Conservation (phyloP, 129 eudicot genomes). For the Heracleum sosnowskyi region DNA sequence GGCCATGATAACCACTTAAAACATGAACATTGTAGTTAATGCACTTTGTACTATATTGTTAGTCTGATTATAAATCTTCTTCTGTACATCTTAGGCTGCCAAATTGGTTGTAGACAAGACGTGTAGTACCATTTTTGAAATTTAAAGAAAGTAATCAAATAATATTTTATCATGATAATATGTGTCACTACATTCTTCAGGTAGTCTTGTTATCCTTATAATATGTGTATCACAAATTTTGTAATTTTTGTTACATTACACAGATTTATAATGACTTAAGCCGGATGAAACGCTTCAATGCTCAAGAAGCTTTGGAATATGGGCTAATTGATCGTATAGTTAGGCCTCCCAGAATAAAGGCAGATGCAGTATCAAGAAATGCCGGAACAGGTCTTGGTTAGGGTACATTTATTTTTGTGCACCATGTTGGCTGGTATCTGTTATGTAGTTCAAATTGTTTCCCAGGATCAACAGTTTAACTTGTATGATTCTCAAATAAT, state of each 20-base stretch:
- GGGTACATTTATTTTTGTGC: slow-evolving; percentile 10
- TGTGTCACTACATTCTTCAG: background rate
- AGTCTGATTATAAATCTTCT: background rate
- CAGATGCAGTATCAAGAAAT: slow-evolving; percentile 29
- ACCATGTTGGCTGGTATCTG: background rate
- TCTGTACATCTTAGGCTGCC: background rate
- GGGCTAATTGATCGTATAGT: slow-evolving; percentile 46
- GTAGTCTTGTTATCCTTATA: background rate
- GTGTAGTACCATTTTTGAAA: background rate
- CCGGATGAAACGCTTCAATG: slow-evolving; percentile 26
- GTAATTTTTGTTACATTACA: background rate
- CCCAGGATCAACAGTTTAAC: background rate
- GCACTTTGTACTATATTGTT: background rate
- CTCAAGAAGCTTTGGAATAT: slow-evolving; percentile 45
- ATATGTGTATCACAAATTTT: background rate
- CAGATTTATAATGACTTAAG: slow-evolving; percentile 42
- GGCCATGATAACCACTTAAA: background rate
- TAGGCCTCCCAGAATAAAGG: slow-evolving; percentile 38
- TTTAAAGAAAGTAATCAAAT: background rate
- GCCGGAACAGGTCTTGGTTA: slow-evolving; percentile 33
- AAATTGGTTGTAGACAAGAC: background rate
- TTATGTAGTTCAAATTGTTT: background rate
- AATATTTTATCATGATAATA: background rate
- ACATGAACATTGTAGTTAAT: background rate
- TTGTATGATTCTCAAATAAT: background rate